phyloP scores from a whole-genome alignment of 192 early-diverging fungal species.

The Fimicolochytrium jonesii region DNA sequence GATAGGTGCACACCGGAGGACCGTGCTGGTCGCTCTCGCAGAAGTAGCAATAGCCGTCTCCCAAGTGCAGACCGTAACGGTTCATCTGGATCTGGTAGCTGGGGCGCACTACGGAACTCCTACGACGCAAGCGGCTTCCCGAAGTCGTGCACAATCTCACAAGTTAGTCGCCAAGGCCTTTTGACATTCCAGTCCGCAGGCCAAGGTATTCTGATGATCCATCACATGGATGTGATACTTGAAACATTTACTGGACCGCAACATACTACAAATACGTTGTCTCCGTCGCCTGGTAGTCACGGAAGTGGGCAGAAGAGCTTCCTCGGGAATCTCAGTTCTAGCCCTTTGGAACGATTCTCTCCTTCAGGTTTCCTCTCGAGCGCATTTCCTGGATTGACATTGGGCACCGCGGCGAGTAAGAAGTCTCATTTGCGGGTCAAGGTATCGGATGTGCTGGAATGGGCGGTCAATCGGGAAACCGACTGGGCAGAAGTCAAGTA shows the following conservation, averaged over 20 bases:
- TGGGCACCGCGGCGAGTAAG: neutral
- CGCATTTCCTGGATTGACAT: constrained; percentile 1
- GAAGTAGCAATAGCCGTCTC: neutral
- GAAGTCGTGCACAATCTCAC: neutral
- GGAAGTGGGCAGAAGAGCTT: too few relatives aligned
- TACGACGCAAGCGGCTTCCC: neutral
- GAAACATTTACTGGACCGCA: neutral
- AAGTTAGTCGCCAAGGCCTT: constrained; percentile 26
- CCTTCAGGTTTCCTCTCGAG: constrained; percentile 13
- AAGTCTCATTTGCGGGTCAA: neutral
- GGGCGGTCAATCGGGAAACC: constrained; percentile 27
- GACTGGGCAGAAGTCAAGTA: constrained; percentile 37
- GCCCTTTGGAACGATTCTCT: constrained; percentile 20
- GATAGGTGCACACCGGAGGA: neutral
- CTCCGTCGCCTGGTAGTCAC: too few relatives aligned
- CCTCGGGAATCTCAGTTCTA: constrained; percentile 1
- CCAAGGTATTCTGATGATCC: constrained; percentile 25
- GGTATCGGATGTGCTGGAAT: constrained; percentile 36
- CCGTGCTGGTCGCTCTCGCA: neutral
- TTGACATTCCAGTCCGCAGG: constrained; percentile 32
- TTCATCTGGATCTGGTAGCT: constrained; percentile 1
- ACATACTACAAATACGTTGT: too few relatives aligned
- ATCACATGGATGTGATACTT: constrained; percentile 33
- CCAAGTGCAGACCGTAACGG: neutral
- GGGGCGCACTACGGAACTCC: neutral